Percentiles rank a stretch among this genome's conserved stretches.
phyloP scores from a whole-genome alignment of 2,329 filamentous ascomycete genomes.

The Diaporthe ampelina region DNA sequence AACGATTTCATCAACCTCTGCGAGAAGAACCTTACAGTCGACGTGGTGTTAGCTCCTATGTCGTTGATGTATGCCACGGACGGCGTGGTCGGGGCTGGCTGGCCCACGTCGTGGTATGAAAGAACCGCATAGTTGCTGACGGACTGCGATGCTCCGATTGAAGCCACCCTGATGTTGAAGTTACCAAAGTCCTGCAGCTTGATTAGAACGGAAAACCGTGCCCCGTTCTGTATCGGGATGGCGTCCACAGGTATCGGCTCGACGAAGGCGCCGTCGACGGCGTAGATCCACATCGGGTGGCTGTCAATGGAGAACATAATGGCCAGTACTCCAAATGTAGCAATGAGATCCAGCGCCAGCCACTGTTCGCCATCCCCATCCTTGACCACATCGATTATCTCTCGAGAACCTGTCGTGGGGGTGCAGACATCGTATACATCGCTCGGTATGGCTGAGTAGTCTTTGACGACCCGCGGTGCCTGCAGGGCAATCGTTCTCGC shows the following conservation, averaged over 20 bases:
- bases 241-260: slow-evolving; percentile 64
- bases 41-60: slow-evolving; percentile 58
- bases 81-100: slow-evolving; percentile 40
- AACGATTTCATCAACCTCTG: slow-evolving; percentile 60
- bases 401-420: slow-evolving; percentile 57
- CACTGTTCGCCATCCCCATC: slow-evolving; percentile 53
- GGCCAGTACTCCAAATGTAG: slow-evolving; percentile 61
- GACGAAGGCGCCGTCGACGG: slow-evolving; percentile 68
- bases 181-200: slow-evolving; percentile 60
- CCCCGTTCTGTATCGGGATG: slow-evolving; percentile 63
- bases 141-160: slow-evolving; percentile 65
- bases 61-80: slow-evolving; percentile 63
- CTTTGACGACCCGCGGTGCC: slow-evolving; percentile 39
- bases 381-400: slow-evolving; percentile 58
- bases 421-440: slow-evolving; percentile 62
- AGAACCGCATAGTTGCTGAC: slow-evolving; percentile 67
- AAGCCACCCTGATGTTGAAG: slow-evolving; percentile 69
- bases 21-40: slow-evolving; percentile 59
- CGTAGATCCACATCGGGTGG: slow-evolving; percentile 67
- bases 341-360: slow-evolving; percentile 69
- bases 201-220: slow-evolving; percentile 66
- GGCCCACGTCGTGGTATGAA: slow-evolving; percentile 51
- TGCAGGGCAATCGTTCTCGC: not conserved
- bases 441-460: slow-evolving; percentile 56
- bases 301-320: slow-evolving; percentile 65